Evolutionary conservation across 2,329 filamentous ascomycete species (phyloP), one percentile per base, ranked within the genome.

Genomic region (Penicillium expansum): DNA sequence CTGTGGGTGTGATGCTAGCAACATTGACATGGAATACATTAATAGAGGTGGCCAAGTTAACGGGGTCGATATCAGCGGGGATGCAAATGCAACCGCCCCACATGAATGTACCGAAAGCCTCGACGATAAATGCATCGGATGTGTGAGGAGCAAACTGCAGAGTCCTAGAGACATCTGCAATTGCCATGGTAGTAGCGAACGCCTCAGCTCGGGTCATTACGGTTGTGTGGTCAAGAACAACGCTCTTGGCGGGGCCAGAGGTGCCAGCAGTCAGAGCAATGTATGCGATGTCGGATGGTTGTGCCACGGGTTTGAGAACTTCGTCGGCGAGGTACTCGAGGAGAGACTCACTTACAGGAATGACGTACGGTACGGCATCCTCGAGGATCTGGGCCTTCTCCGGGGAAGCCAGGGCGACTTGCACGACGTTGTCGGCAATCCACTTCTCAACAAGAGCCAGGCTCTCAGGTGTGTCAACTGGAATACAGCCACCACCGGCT

Each of bases 1-100:
- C 35, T 3, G 66, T 74, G 52, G 68, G 72, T 55, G 62, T 78
- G 67, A 67, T 72, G 64, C 62, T 79, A 55, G 60, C 64, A 62
- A 48, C 67, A 65, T 62, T 70, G 60, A 64, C 67, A 18, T 67
- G 63, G 32, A 55, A 76, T 41, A 16, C 75, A 56, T 56, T 75
- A 58, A 87, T 76, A 0, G 82, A 76, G 0, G 80, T 77, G 0
- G 84, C 84, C 66, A 87, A 77, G 62, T 82, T 80, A 0, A 74
- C 76, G 73, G 76, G 79, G 13, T 81, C 76, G 41, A 74, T 62
- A 61, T 77, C 66, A 48, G 74, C 73, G 0, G 79, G 78, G 2
- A 82, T 76, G 53, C 79, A 81, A 14, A 82, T 62, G 37, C 75
- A 78, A 4, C 79, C 80, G 38, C 80, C 79, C 29, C 70, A 63